These are phyloP conservation scores for Tausonia pullulans DNA, from an alignment of 1,284 basidiomycete species.

Conservation along the genomic window DNA sequence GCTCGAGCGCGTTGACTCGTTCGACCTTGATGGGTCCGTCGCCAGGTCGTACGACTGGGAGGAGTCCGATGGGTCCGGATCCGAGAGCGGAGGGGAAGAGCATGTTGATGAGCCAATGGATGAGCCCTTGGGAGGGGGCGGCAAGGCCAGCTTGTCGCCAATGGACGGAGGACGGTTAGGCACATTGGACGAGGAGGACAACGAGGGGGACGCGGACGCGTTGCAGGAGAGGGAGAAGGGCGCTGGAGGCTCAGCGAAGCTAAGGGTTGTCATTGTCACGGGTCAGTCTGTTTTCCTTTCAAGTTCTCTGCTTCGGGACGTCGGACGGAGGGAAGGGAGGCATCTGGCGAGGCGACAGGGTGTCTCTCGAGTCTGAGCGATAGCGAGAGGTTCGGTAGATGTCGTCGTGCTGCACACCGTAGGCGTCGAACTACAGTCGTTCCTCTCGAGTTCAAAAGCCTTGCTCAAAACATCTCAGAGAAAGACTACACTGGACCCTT, in stretches of 20 bases:
- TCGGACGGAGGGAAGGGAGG: background rate
- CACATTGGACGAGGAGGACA: background rate
- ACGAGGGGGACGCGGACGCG: background rate
- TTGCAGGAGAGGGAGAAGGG: conserved; percentile 9
- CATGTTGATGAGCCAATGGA: no score
- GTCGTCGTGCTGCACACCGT: no score
- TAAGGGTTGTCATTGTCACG: conserved; percentile 33
- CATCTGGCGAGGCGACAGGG: background rate
- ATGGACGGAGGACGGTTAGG: background rate
- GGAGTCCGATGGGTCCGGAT: no score
- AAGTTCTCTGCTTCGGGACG: background rate
- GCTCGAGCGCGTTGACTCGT: no score
- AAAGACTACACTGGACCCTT: no score
- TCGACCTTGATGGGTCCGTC: no score
- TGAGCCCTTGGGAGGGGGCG: no score
- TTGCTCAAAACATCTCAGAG: background rate
- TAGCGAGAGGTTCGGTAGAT: no score
- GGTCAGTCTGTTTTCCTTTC: conserved; percentile 18
- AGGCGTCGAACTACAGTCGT: background rate
- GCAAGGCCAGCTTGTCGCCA: background rate
- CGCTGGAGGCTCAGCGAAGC: conserved; percentile 12
- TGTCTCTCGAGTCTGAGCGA: no score
- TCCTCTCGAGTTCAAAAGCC: background rate
- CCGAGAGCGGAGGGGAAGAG: no score
- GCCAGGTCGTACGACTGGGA: no score